Base-by-base conservation (phyloP, 23 red algal species). In the Porphyridium purpureum region DNA sequence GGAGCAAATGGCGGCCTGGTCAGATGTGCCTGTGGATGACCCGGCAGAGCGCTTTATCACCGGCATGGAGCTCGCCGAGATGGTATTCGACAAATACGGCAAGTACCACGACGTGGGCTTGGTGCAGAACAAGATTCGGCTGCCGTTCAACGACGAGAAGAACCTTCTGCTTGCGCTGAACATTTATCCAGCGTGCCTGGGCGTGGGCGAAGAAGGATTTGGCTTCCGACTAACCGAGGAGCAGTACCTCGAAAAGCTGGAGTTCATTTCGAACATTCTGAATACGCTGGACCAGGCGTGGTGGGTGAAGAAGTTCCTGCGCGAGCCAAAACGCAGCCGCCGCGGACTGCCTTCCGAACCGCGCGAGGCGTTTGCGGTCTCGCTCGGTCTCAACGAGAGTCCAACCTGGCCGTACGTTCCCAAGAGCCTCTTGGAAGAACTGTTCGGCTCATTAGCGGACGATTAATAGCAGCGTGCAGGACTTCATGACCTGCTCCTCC, bases 181-280 rank as follows among this genome's bases (percentile, higher is more conserved):
- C 38, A 44, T 44, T 17, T 44, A 44, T 17, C 38, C 11, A 11
- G 11, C 38, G 11, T 11, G 11, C 17, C 38, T 44, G 11, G 38
- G 38, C 11, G 38, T 11, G 17, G 11, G 11, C 11, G 17, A 11
- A 11, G n/a, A n/a, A n/a, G n/a, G n/a, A n/a, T n/a, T n/a, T n/a
- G n/a, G n/a, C n/a, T 44, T 44, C 38, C 38, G 11, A 11, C 38
- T 11, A 11, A 11, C 38, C 17, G 38, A 44, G 38, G 38, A 44
- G 38, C 11, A 44, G 38, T 44, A 44, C 38, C 38, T 44, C 38
- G 17, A 44, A 44, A 44, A 44, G 38, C 38, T 44, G 17, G 17
- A 44, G 11, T 17, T 44, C 17, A 17, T 44, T 11, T 11, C 11
- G 11, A 11, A 11, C 38, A 11, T 44, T 11, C 38, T 44, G 11